Base-by-base conservation (phyloP, 2,329 filamentous ascomycete genomes). In the Dichotomopilus funicola region DNA sequence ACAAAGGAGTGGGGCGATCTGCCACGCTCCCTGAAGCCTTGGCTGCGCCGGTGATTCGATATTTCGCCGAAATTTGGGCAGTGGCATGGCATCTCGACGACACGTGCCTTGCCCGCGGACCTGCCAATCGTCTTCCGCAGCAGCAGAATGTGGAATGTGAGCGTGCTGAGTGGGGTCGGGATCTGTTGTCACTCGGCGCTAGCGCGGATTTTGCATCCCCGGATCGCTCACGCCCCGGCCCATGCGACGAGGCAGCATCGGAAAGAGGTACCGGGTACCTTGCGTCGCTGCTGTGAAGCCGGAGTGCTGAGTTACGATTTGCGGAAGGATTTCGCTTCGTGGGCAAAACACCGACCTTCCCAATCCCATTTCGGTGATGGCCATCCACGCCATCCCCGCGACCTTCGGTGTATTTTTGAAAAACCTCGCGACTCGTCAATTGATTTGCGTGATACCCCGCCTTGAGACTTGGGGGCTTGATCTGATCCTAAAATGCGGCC, bases 41-140 rank as follows among this genome's bases (percentile, higher is more conserved):
- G 33, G 42, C 3, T 31, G 5, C 11, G 31, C 11, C 13, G 8
- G 35, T 33, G 40, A 12, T 11, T 50, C 12, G 41, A 37, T 50
- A 57, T 57, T 57, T 57, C 51, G 55, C 51, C 55, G 55, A 57
- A 27, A 57, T 53, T 53, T 43, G 49, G 38, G 38, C 33, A 38
- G 38, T 40, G 44, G 45, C 40, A 49, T 37, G 40, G 38, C 46
- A 27, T 12, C 6, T 48, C 42, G 12, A 40, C 46, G 45, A 57
- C 55, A 57, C 55, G 55, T 57, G 55, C 51, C 46, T 40, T 37
- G 19, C 19, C 19, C 19, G 19, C 19, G 19, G 19, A 27, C 19
- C 19, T 27, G 45, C 50, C 54, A 53, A 53, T 56, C 41, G 44
- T 27, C 46, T 36, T 27, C 19, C n/a, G 40, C 40, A 41, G 33